Conservation (phyloP, 495 filamentous ascomycete species). For the Tuber magnatum region DNA sequence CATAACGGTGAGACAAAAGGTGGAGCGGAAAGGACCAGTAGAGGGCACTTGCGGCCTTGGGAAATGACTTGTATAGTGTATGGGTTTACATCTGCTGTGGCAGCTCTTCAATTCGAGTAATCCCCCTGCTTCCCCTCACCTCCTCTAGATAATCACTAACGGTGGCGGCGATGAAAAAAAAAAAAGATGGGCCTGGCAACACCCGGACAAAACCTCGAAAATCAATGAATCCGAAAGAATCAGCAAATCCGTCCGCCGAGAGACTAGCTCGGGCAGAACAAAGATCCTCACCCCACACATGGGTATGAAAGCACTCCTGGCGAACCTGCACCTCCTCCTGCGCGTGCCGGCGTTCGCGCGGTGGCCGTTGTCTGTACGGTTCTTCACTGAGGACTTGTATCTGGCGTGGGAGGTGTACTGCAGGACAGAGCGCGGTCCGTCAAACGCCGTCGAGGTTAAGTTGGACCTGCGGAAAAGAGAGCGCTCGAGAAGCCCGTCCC, state of each 20-base stretch:
- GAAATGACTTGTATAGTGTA: constrained; percentile 84
- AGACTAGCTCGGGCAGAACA: constrained; percentile 45
- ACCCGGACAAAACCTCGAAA: constrained; percentile 67
- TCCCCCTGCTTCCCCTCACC: not conserved
- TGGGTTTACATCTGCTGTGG: constrained; percentile 78
- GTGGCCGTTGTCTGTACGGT: constrained; percentile 78
- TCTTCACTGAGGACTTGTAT: constrained; percentile 66
- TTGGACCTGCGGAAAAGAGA: constrained; percentile 48
- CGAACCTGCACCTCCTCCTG: constrained; percentile 71
- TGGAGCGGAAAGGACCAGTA: constrained; percentile 69
- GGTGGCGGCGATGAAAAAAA: not conserved
- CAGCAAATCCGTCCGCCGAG: constrained; percentile 40
- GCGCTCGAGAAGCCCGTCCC: constrained; percentile 5
- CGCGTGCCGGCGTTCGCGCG: constrained; percentile 65
- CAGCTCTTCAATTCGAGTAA: constrained; percentile 92
- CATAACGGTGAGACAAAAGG: constrained; percentile 79
- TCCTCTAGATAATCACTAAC: not conserved
- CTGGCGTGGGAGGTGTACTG: constrained; percentile 59
- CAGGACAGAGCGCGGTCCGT: constrained; percentile 45
- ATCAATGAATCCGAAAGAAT: constrained; percentile 55
- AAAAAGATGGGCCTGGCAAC: constrained; percentile 83
- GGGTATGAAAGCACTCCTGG: constrained; percentile 57
- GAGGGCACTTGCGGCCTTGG: constrained; percentile 67
- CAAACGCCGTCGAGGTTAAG: constrained; percentile 52
- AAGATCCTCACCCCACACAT: constrained; percentile 47